Conservation (phyloP, 164 flowering plant genomes). For the Santalum album region DNA sequence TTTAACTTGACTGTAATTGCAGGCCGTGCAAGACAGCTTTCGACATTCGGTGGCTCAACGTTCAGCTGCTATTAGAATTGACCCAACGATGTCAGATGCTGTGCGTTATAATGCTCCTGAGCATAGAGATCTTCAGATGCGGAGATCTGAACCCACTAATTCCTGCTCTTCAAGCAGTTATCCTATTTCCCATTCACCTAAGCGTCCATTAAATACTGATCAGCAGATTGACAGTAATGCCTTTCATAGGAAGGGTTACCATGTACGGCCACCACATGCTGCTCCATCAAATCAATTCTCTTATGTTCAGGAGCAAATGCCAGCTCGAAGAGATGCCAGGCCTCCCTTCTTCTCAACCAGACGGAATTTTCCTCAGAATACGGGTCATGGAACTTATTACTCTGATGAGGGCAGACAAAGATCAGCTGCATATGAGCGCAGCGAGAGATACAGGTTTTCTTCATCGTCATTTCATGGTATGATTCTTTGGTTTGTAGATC, state of each 20-base stretch:
- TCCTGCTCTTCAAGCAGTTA: conserved; percentile 22
- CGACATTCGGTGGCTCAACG: conserved; percentile 23
- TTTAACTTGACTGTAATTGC: conserved; percentile 17
- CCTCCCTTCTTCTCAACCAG: conserved; percentile 34
- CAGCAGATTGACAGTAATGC: conserved; percentile 27
- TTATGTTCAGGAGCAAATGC: conserved; percentile 40
- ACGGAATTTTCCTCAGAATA: conserved; percentile 27
- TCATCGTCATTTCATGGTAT: conserved; percentile 51
- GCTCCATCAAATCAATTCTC: conserved; percentile 73
- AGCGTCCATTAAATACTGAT: conserved; percentile 20
- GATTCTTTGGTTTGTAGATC: background rate
- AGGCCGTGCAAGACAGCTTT: conserved; percentile 32
- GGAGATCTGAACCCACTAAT: conserved; percentile 24
- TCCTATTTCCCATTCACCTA: conserved; percentile 23
- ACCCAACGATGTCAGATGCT: conserved; percentile 21
- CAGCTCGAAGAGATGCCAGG: conserved; percentile 47
- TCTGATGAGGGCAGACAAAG: conserved; percentile 47
- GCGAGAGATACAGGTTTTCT: conserved; percentile 48
- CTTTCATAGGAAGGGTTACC: conserved; percentile 36
- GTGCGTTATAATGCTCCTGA: conserved; percentile 30
- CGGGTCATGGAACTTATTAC: conserved; percentile 32
- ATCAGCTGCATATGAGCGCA: conserved; percentile 29
- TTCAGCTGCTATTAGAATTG: conserved; percentile 22
- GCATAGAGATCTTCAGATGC: conserved; percentile 29
- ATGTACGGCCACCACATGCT: conserved; percentile 61